Evolutionary conservation across 1,139 yeast species (phyloP).

Genomic region (Saccharomycopsis phalli): DNA sequence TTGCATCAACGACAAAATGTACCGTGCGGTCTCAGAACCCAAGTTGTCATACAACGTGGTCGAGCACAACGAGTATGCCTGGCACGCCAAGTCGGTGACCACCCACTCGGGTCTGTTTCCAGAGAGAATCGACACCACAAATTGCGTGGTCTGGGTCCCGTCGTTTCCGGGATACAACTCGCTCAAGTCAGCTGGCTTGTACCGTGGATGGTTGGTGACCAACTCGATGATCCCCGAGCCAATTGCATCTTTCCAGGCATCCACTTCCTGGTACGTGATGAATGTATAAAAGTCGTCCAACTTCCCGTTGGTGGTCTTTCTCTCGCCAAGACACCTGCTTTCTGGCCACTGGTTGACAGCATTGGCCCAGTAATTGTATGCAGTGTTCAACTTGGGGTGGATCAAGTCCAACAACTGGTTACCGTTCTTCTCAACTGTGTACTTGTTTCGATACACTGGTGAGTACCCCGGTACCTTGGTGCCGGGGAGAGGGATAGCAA

Average conservation of each 20-base stretch:
- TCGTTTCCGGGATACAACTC: conserved; percentile 15
- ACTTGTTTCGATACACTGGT: conserved; percentile 19
- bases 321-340: conserved; percentile 31
- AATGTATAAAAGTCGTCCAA: conserved; percentile 33
- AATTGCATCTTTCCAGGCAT: conserved; percentile 31
- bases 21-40: conserved; percentile 50
- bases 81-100: conserved; percentile 49
- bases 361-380: conserved; percentile 31
- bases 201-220: conserved; percentile 31
- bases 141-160: conserved; percentile 26
- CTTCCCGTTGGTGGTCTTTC: conserved; percentile 25
- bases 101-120: conserved; percentile 55
- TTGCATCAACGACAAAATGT: conserved; percentile 48
- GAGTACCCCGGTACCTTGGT: conserved; percentile 16
- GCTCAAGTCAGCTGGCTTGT: conserved; percentile 12
- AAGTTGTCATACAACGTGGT: conserved; percentile 59
- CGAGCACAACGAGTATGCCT: conserved; percentile 39
- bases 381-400: conserved; percentile 36
- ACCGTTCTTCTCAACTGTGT: conserved; percentile 10
- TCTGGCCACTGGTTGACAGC: conserved; percentile 27
- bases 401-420: conserved; percentile 26
- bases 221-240: conserved; percentile 43
- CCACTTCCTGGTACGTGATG: conserved; percentile 30
- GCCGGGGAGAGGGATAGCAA: conserved; percentile 12
- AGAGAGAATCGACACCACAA: conserved; percentile 45